A percentile compares a stretch with the other conserved stretches of the same genome.
phyloP scores from a whole-genome alignment of 2,329 filamentous ascomycete genomes.

The Fusarium incarnatum region DNA sequence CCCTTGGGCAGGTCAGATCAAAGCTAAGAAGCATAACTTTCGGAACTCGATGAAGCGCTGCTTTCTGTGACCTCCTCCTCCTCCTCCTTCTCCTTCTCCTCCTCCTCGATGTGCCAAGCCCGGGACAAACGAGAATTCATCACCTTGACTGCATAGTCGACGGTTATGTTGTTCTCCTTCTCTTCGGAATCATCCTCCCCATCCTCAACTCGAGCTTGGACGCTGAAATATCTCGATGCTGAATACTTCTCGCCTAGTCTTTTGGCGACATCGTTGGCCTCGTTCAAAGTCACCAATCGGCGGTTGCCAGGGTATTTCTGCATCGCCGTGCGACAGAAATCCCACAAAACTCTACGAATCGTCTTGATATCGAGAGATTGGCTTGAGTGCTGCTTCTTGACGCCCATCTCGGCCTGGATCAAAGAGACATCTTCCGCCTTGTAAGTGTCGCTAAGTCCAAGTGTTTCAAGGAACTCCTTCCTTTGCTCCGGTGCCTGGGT shows the following conservation, averaged over 20 bases:
- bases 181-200: conserved; percentile 33
- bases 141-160: conserved; percentile 49
- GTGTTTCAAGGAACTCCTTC: conserved; percentile 32
- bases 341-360: conserved; percentile 48
- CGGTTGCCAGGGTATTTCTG: conserved; percentile 54
- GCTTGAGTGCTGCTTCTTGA: conserved; percentile 25
- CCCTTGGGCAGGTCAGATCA: too few species aligned
- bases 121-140: conserved; percentile 24
- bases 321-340: conserved; percentile 51
- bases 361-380: conserved; percentile 13
- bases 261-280: conserved; percentile 69
- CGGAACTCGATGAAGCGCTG: neutral
- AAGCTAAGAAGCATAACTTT: neutral
- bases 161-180: conserved; percentile 35
- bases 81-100: neutral
- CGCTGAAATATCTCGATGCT: conserved; percentile 53
- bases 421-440: conserved; percentile 38
- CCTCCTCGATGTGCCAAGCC: conserved; percentile 37
- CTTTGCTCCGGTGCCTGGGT: conserved; percentile 34
- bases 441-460: conserved; percentile 49
- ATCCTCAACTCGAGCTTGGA: conserved; percentile 45
- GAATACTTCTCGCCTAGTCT: conserved; percentile 64
- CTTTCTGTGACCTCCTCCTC: neutral
- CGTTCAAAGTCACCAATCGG: conserved; percentile 64
- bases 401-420: conserved; percentile 47